Conservation (phyloP, 2,329 filamentous ascomycete species). For the Aureobasidium sp. region DNA sequence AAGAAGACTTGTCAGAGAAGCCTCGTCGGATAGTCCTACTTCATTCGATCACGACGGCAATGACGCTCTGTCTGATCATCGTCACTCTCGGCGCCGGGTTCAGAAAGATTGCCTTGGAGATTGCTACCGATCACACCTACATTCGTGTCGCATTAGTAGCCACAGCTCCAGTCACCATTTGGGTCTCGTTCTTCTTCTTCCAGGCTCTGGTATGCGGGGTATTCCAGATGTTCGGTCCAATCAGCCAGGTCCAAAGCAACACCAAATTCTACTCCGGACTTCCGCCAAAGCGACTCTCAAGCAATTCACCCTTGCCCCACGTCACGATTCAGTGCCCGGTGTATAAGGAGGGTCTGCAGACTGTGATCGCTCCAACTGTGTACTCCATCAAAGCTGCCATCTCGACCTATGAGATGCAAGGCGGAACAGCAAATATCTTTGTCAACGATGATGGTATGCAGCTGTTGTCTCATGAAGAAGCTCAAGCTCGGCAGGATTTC, state of each 20-base stretch:
- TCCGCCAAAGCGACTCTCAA: constrained; percentile 42
- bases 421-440: constrained; percentile 74
- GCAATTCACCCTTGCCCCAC: constrained; percentile 46
- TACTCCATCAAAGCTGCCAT: constrained; percentile 48
- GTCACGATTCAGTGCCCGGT: constrained; percentile 61
- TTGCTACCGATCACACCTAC: constrained; percentile 59
- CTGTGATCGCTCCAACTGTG: constrained; percentile 43
- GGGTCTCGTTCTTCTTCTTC: constrained; percentile 63
- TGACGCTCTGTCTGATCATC: constrained; percentile 60
- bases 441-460: constrained; percentile 77
- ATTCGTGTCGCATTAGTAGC: constrained; percentile 61
- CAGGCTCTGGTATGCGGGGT: constrained; percentile 47
- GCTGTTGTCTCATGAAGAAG: constrained; percentile 55
- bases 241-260: constrained; percentile 49
- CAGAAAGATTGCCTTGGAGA: constrained; percentile 60
- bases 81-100: constrained; percentile 64
- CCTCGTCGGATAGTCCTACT: constrained; percentile 59
- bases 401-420: constrained; percentile 58
- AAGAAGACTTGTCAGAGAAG: too few relatives aligned
- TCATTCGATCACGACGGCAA: constrained; percentile 59
- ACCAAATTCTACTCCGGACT: constrained; percentile 52
- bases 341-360: constrained; percentile 46
- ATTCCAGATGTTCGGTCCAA: constrained; percentile 49
- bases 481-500: constrained; percentile 50
- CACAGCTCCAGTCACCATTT: too few relatives aligned